These are phyloP conservation scores for Microsporum audouinii DNA, from an alignment of 2,329 filamentous ascomycete species.

Conservation along the genomic window DNA sequence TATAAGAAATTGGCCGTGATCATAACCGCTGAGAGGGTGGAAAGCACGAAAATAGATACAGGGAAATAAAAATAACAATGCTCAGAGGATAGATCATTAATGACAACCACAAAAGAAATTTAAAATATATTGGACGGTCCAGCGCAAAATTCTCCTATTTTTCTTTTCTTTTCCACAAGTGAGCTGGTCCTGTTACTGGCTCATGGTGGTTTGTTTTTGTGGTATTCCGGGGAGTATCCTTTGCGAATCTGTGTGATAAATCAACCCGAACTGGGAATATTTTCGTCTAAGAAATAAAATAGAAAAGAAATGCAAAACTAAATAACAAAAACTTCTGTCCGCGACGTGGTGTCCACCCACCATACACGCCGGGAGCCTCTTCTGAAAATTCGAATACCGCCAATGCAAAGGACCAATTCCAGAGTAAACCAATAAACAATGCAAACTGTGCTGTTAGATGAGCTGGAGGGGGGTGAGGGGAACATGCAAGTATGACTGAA, in stretches of 20 bases:
- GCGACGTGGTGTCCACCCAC: background rate
- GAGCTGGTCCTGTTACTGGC: background rate
- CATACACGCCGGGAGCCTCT: background rate
- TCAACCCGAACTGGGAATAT: background rate
- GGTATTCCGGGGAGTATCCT: background rate
- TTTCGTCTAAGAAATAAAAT: background rate
- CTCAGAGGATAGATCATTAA: background rate
- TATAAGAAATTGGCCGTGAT: background rate
- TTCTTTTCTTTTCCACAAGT: background rate
- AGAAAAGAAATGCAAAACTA: background rate
- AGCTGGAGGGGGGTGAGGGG: too few species aligned
- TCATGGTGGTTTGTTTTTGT: background rate
- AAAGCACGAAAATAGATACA: background rate
- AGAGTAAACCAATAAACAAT: background rate
- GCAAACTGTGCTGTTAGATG: background rate
- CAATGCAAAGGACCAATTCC: background rate
- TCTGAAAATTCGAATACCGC: background rate
- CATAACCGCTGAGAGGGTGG: background rate
- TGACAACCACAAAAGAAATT: background rate
- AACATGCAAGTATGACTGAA: conserved; percentile 1
- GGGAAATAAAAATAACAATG: background rate
- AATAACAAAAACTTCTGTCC: background rate
- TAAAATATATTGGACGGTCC: background rate
- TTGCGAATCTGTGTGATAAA: background rate
- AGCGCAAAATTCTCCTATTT: background rate